phyloP scores from a whole-genome alignment of 2,329 filamentous ascomycete genomes.

The Trichoderma hamatum region DNA sequence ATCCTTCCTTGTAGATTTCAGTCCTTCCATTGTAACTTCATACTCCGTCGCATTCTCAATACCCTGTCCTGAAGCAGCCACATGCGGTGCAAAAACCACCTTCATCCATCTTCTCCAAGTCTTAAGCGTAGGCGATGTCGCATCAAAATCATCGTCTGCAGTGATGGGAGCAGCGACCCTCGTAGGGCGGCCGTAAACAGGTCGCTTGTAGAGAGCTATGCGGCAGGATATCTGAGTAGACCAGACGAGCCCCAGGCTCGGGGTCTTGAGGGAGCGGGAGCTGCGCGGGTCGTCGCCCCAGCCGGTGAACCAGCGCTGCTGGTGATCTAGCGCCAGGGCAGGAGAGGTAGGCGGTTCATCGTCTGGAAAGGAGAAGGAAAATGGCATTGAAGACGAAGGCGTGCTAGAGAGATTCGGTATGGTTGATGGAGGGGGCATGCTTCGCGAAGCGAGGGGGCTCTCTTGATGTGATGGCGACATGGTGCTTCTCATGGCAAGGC shows the following conservation, averaged over 20 bases:
- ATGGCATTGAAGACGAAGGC: slow-evolving; percentile 46
- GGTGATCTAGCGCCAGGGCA: slow-evolving; percentile 77
- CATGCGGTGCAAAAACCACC: slow-evolving; percentile 86
- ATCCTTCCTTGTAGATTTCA: slow-evolving; percentile 43
- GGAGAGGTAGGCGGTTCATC: slow-evolving; percentile 43
- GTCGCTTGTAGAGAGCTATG: slow-evolving; percentile 76
- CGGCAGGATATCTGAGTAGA: slow-evolving; percentile 84
- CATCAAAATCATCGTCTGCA: slow-evolving; percentile 47
- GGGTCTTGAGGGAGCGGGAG: slow-evolving; percentile 69
- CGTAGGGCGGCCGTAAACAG: slow-evolving; percentile 51
- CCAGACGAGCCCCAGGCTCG: slow-evolving; percentile 87
- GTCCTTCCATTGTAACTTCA: slow-evolving; percentile 71
- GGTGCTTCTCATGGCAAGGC: not conserved
- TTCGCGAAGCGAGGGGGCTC: slow-evolving; percentile 55
- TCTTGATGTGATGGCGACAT: slow-evolving; percentile 36
- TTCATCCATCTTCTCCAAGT: slow-evolving; percentile 79
- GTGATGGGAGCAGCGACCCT: slow-evolving; percentile 41
- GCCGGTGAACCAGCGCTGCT: slow-evolving; percentile 93
- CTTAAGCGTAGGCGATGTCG: slow-evolving; percentile 50
- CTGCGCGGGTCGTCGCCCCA: slow-evolving; percentile 75
- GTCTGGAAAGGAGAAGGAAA: slow-evolving; percentile 36
- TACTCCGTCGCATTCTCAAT: slow-evolving; percentile 65
- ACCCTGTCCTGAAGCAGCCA: slow-evolving; percentile 54
- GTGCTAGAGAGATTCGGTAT: slow-evolving; percentile 38
- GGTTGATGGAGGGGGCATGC: slow-evolving; percentile 40